These are phyloP conservation scores for Sporothrix globosa DNA, from an alignment of 2,329 filamentous ascomycete genomes.

Conservation along the genomic window DNA sequence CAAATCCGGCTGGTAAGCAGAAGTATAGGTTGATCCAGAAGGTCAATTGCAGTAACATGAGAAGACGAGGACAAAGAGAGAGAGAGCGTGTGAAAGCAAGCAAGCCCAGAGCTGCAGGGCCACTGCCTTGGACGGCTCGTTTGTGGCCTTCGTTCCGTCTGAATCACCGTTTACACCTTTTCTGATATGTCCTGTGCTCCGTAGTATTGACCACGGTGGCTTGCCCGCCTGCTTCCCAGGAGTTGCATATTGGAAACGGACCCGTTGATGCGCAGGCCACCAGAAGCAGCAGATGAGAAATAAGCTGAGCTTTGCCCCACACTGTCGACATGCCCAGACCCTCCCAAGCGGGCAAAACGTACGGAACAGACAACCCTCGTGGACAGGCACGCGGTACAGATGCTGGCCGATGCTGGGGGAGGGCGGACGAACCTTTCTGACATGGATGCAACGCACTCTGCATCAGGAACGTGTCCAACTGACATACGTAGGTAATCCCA, in stretches of 20 bases:
- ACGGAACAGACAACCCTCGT: slow-evolving; percentile 2
- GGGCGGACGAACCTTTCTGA: slow-evolving; percentile 22
- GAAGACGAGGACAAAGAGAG: not conserved
- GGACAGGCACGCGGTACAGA: slow-evolving; percentile 22
- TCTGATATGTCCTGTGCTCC: not conserved
- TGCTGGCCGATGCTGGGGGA: not conserved
- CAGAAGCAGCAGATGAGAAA: slow-evolving; percentile 14
- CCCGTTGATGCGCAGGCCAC: not conserved
- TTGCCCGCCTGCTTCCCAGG: not conserved
- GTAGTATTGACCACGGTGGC: not conserved
- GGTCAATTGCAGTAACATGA: not conserved
- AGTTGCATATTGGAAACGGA: slow-evolving; percentile 24
- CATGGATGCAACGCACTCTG: slow-evolving; percentile 28
- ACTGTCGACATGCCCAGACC: not conserved
- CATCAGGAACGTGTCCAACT: slow-evolving; percentile 16
- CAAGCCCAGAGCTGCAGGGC: slow-evolving; percentile 5
- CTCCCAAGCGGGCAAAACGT: not conserved
- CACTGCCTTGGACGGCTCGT: slow-evolving; percentile 21
- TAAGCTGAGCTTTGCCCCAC: slow-evolving; percentile 19
- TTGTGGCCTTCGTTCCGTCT: not conserved
- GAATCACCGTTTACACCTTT: not conserved
- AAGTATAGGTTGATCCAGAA: not conserved
- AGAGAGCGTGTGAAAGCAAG: not conserved
- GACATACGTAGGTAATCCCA: not conserved
- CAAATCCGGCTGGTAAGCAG: too few relatives aligned